phyloP scores from a whole-genome alignment of 495 filamentous ascomycete genomes.

The Xylaria bambusicola region DNA sequence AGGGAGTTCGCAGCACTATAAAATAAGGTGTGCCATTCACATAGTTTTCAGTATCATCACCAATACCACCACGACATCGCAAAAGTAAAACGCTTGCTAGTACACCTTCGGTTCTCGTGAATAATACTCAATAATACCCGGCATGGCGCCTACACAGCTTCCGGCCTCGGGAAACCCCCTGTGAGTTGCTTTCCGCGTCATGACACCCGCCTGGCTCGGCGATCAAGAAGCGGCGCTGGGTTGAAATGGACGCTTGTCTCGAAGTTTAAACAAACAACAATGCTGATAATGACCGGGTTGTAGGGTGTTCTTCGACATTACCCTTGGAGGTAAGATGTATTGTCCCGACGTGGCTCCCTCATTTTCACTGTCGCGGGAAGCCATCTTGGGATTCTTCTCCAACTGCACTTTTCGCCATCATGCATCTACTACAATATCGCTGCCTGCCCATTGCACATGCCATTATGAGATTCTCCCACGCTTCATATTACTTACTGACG shows the following conservation, averaged over 20 bases:
- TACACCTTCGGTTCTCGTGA: neutral
- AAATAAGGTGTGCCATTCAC: too few species aligned
- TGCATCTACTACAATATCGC: too few species aligned
- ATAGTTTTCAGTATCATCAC: too few species aligned
- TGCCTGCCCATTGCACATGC: neutral
- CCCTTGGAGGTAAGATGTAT: conserved; percentile 70
- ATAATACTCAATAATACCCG: neutral
- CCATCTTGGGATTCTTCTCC: too few species aligned
- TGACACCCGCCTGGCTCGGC: too few species aligned
- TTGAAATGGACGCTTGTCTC: too few species aligned
- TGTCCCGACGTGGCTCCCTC: neutral
- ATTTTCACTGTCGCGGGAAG: neutral
- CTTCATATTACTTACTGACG: neutral
- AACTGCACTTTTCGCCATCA: too few species aligned
- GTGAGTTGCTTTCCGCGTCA: conserved; percentile 45
- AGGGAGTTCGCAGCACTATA: too few species aligned
- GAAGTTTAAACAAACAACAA: neutral
- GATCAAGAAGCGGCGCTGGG: too few species aligned
- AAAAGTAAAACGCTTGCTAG: too few species aligned
- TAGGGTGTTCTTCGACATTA: conserved; percentile 90
- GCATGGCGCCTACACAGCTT: conserved; percentile 55
- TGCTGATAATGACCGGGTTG: neutral
- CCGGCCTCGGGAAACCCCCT: conserved; percentile 56
- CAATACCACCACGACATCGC: too few species aligned
- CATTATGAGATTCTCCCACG: neutral